Base-by-base conservation (phyloP, 352 stramenopile genomes). In the Blastocystis sp. region DNA sequence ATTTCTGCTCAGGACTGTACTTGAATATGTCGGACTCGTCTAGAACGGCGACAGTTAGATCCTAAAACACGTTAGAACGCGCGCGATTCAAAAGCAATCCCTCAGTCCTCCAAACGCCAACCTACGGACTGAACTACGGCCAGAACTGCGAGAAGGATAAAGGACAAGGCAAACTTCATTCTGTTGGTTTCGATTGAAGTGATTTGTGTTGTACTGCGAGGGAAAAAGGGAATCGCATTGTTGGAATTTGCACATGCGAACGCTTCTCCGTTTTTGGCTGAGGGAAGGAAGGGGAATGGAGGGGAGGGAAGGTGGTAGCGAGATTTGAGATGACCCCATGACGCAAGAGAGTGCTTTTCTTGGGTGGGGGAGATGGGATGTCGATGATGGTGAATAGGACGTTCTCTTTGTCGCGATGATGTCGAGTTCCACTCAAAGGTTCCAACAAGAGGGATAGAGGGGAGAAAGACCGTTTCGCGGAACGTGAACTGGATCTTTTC, bases 31-130 rank as follows among this genome's bases (percentile, higher is more conserved):
- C 55, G 13, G 45, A 60, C 24, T 29, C 41, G 37, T 51, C 55
- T 29, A 67, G n/a, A 50, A 50, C 65, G n/a, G 74, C 50, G 24
- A 67, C 55, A 21, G 19, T 24, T 19, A 85, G 26, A 37, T 66
- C 45, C 74, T 85, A 85, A 2, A 85, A 33, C 10, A 9, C 2
- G 24, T 85, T 67, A 67, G 74, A 9, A 69, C 16, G 45, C 45
- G 45, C 9, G 45, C 45, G 45, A 55, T 55, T 6, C 6, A 16
- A 55, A 55, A 55, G 45, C 45, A 55, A n/a, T n/a, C n/a, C 16
- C 9, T 6, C 6, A 55, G 45, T 6, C 45, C 9, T 55, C 6
- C 6, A 16, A 55, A 55, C 16, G 16, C 6, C 9, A 6, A 55
- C 45, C 45, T 55, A 55, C 45, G 6, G 45, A 6, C 16, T 55